A percentile compares a stretch with the other conserved stretches of the same genome.
phyloP scores from a whole-genome alignment of 768 basidiomycete species.

The Phaffia tasmanica region DNA sequence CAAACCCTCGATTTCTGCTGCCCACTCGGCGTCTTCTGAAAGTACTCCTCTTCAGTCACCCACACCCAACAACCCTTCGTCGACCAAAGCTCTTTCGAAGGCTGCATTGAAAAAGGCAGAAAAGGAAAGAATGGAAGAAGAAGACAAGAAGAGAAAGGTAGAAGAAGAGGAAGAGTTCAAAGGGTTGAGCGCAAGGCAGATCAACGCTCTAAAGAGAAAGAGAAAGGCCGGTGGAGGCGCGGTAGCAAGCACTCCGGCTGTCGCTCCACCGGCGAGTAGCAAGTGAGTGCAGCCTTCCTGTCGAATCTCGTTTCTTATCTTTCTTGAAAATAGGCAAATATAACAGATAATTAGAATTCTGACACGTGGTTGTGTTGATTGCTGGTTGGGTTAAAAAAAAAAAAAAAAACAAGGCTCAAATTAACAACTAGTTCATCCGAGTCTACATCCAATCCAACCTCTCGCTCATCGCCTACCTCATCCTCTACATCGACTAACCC shows the following conservation, averaged over 20 bases:
- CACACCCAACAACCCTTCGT: neutral
- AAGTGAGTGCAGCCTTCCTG: slow-evolving; percentile 28
- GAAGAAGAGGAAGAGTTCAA: slow-evolving; percentile 31
- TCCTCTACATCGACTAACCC: slow-evolving; percentile 19
- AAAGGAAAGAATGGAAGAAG: slow-evolving; percentile 27
- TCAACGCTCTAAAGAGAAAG: slow-evolving; percentile 87
- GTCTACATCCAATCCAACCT: slow-evolving; percentile 24
- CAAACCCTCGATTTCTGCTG: neutral
- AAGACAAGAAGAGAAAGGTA: slow-evolving; percentile 20
- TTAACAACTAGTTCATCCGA: slow-evolving; percentile 6
- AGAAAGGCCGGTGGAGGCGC: slow-evolving; percentile 55
- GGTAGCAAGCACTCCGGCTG: slow-evolving; percentile 48
- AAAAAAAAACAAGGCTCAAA: neutral
- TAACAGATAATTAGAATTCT: too few species aligned
- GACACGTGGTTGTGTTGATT: too few species aligned
- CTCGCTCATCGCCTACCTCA: slow-evolving; percentile 26
- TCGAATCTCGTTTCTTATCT: slow-evolving; percentile 41
- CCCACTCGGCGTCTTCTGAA: neutral
- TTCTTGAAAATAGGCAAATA: slow-evolving; percentile 47
- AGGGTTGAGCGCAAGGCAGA: slow-evolving; percentile 76
- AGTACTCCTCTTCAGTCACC: neutral
- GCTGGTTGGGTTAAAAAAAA: too few species aligned
- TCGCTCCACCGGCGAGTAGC: slow-evolving; percentile 23
- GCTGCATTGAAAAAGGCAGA: slow-evolving; percentile 12
- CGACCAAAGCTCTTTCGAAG: slow-evolving; percentile 8